Percentiles rank a stretch among this genome's conserved stretches.
Evolutionary conservation across 345 rosid genomes (phyloP).

Genomic region (Cardamine occulta): DNA sequence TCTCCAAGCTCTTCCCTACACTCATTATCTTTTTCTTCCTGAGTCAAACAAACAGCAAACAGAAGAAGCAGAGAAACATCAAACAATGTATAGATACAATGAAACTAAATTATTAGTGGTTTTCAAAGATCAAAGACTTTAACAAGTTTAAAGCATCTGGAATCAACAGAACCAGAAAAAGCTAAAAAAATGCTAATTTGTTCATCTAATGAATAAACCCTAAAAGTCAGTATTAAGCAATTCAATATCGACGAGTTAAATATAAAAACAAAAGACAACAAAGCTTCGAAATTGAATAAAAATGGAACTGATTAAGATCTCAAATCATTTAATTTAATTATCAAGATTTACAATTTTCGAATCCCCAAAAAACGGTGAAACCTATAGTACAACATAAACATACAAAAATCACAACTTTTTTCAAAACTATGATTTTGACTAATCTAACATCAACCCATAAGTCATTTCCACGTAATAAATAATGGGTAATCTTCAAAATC

Average conservation of each 20-base stretch:
- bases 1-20: slow-evolving; percentile 40
- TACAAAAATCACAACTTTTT: neutral
- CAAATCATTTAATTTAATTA: slow-evolving; percentile 7
- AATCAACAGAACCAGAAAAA: neutral
- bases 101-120: neutral
- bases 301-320: slow-evolving; percentile 17
- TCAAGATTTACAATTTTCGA: slow-evolving; percentile 1
- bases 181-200: too few species aligned
- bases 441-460: slow-evolving; percentile 35
- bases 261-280: neutral
- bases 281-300: neutral
- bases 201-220: slow-evolving; percentile 17
- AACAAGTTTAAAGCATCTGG: neutral
- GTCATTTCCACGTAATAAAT: slow-evolving; percentile 21
- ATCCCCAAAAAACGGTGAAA: neutral
- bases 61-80: slow-evolving; percentile 4
- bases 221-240: slow-evolving; percentile 7
- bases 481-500: slow-evolving; percentile 20
- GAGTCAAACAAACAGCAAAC: neutral
- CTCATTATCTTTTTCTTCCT: slow-evolving; percentile 46
- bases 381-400: slow-evolving; percentile 31
- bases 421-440: neutral
- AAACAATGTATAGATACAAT: neutral
- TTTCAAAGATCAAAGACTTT: neutral
- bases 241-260: neutral